Conservation (phyloP, 2,329 filamentous ascomycete species). For the Raffaelea arxii region DNA sequence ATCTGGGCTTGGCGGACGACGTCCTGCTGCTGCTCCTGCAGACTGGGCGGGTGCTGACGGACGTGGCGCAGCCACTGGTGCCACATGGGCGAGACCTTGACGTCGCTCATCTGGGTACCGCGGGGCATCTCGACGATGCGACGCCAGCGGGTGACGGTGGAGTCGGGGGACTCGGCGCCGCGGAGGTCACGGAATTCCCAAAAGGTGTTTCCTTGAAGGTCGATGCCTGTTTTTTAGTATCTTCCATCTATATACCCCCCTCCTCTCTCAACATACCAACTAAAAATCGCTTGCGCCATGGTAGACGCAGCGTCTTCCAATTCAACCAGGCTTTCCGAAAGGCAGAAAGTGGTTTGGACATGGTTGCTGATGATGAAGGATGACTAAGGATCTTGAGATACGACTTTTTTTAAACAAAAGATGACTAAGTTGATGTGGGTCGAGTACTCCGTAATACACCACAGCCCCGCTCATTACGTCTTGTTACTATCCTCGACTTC, state of each 20-base stretch:
- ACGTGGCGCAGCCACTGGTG: slow-evolving; percentile 60
- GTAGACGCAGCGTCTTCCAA: slow-evolving; percentile 53
- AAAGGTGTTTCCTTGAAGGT: slow-evolving; percentile 58
- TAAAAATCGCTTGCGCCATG: slow-evolving; percentile 55
- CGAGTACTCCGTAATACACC: too few relatives aligned
- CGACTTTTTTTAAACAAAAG: too few relatives aligned
- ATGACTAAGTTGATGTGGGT: too few relatives aligned
- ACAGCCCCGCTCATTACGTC: too few relatives aligned
- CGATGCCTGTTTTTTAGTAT: slow-evolving; percentile 37
- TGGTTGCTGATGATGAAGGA: neutral
- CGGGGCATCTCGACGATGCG: slow-evolving; percentile 53
- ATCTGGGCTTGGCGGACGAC: slow-evolving; percentile 41
- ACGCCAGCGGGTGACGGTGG: slow-evolving; percentile 34
- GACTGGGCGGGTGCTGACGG: slow-evolving; percentile 40
- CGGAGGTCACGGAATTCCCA: slow-evolving; percentile 54
- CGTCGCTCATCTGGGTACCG: slow-evolving; percentile 41
- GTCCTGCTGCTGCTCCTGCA: slow-evolving; percentile 48
- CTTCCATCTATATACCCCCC: neutral
- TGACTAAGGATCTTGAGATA: too few relatives aligned
- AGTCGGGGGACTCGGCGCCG: slow-evolving; percentile 23
- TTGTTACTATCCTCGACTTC: too few relatives aligned
- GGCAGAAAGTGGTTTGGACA: slow-evolving; percentile 26
- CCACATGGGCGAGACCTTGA: slow-evolving; percentile 52
- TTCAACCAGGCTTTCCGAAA: slow-evolving; percentile 40
- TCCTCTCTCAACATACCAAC: slow-evolving; percentile 32